Conservation (phyloP, 2,329 filamentous ascomycete genomes). For the Macrophomina tecta region DNA sequence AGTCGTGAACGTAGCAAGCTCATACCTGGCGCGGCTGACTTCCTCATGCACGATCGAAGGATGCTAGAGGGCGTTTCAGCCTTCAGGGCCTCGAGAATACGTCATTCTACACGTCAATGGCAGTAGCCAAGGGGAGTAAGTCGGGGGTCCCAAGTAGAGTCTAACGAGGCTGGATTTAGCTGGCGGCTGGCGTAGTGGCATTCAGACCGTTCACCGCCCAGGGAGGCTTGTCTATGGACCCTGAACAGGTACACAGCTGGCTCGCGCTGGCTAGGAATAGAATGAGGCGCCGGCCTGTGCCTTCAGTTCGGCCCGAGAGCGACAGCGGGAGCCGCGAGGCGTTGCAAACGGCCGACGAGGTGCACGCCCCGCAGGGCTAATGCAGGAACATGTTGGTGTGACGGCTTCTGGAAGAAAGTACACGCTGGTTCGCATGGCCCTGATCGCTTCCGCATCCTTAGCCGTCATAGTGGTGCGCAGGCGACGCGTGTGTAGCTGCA, state of each 20-base stretch:
- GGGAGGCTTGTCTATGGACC: slow-evolving; percentile 17
- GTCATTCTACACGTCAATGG: slow-evolving; percentile 6
- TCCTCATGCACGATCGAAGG: background rate
- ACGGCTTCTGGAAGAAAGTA: background rate
- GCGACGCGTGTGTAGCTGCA: background rate
- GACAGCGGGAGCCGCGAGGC: background rate
- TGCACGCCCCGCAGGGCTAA: background rate
- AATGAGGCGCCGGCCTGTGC: background rate
- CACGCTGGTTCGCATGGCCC: background rate
- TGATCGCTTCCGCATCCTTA: background rate
- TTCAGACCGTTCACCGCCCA: background rate
- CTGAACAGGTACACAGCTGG: background rate
- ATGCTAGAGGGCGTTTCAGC: slow-evolving; percentile 11
- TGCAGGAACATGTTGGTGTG: background rate
- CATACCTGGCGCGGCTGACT: slow-evolving; percentile 1
- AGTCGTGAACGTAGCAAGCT: background rate
- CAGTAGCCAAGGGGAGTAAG: background rate
- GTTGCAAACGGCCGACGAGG: background rate
- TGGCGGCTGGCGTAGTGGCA: background rate
- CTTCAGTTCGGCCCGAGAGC: background rate
- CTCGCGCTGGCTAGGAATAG: background rate
- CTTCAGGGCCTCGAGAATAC: background rate
- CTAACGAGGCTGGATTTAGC: slow-evolving; percentile 11
- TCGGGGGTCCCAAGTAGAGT: background rate
- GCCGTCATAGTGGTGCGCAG: background rate